Evolutionary conservation across 352 stramenopile species (phyloP).

Genomic region (Phytophthora colocasiae): DNA sequence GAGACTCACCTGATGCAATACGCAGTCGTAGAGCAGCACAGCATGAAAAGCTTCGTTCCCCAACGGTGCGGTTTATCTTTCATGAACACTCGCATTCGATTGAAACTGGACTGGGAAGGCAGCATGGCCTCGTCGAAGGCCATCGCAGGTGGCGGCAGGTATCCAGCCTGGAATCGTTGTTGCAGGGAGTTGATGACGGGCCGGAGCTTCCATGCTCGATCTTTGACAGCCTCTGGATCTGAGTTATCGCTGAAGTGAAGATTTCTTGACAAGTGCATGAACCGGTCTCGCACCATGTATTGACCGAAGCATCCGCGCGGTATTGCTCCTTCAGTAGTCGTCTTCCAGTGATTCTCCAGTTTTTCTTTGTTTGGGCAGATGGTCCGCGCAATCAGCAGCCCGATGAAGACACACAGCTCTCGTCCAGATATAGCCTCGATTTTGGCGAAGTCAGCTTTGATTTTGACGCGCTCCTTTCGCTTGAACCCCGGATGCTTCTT

Average conservation of each 20-base stretch:
- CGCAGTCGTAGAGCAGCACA: slow-evolving; percentile 9
- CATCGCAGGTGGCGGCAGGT: background rate
- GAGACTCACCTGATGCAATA: slow-evolving; percentile 19
- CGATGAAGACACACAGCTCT: background rate
- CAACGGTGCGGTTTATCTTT: background rate
- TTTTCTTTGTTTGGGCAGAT: background rate
- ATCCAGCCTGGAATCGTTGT: background rate
- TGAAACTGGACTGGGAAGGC: background rate
- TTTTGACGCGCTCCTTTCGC: too few species aligned
- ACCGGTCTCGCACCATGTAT: background rate
- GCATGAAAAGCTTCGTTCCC: slow-evolving; percentile 2
- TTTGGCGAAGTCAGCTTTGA: too few species aligned
- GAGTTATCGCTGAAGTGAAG: background rate
- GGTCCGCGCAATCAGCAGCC: background rate
- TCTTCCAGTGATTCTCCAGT: background rate
- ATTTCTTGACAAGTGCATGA: background rate
- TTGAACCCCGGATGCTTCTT: too few species aligned
- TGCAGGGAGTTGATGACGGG: background rate
- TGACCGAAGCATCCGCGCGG: background rate
- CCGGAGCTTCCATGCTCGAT: background rate
- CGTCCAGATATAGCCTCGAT: too few species aligned
- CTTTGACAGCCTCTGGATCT: background rate
- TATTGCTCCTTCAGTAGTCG: background rate
- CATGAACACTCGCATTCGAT: background rate
- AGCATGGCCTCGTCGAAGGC: background rate